phyloP scores from a whole-genome alignment of 345 rosid species.

The Carallia pectinifolia region DNA sequence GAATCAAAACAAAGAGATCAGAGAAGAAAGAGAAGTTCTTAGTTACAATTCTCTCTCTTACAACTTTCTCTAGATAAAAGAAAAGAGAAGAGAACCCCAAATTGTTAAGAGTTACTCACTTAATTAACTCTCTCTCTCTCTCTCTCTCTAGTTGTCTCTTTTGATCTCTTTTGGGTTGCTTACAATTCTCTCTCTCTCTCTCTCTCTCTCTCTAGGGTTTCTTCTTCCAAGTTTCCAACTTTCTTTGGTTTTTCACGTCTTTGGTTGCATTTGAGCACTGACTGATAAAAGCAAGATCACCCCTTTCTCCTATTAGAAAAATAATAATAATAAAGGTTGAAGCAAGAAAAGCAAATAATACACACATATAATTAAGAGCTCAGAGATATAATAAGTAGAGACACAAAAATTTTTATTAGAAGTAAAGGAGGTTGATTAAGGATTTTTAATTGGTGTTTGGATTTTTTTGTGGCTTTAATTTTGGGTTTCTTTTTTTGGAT shows the following conservation, averaged over 20 bases:
- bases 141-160: conserved; percentile 1
- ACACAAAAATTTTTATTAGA: background rate
- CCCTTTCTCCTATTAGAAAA: conserved; percentile 15
- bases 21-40: background rate
- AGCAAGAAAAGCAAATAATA: background rate
- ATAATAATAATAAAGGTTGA: conserved; percentile 9
- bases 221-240: conserved; percentile 24
- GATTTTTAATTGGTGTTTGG: background rate
- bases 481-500: background rate
- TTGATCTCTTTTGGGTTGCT: background rate
- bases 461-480: background rate
- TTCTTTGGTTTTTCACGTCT: conserved; percentile 35
- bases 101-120: background rate
- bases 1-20: background rate
- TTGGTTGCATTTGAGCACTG: conserved; percentile 31
- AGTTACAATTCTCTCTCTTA: too few relatives aligned
- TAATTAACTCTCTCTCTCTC: conserved; percentile 23
- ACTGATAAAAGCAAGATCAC: conserved; percentile 23
- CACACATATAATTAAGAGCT: conserved; percentile 16
- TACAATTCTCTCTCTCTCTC: background rate
- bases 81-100: conserved; percentile 2
- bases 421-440: conserved; percentile 7
- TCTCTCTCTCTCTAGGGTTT: conserved; percentile 31
- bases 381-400: too few relatives aligned
- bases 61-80: too few relatives aligned